These are phyloP conservation scores for Stenocarpella maydis DNA, from an alignment of 2,329 filamentous ascomycete species.

Conservation along the genomic window DNA sequence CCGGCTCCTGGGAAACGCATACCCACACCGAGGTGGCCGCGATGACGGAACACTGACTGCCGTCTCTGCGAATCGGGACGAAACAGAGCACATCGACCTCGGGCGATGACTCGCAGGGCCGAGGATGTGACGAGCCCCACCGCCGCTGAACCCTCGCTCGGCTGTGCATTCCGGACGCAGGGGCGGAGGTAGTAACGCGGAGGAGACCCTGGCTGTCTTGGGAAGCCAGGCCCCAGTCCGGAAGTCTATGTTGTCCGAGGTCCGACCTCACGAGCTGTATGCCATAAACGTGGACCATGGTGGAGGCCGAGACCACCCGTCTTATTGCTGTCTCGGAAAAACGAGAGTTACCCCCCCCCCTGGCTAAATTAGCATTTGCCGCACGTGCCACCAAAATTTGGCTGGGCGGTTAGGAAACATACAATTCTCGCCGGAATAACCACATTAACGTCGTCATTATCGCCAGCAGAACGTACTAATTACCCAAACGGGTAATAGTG, in stretches of 20 bases:
- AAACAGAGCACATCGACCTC: constrained; percentile 5
- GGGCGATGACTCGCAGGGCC: not conserved
- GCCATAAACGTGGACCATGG: not conserved
- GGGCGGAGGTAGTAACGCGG: not conserved
- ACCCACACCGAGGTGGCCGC: constrained; percentile 5
- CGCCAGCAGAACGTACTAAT: too few relatives aligned
- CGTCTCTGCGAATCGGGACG: not conserved
- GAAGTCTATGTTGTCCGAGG: constrained; percentile 6
- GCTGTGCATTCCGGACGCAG: not conserved
- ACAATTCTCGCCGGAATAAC: too few relatives aligned
- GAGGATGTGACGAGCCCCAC: not conserved
- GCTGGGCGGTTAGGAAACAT: too few relatives aligned
- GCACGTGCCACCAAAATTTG: too few relatives aligned
- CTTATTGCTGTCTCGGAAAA: too few relatives aligned
- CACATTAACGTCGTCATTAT: too few relatives aligned
- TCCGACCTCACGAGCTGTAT: not conserved
- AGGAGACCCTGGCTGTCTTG: not conserved
- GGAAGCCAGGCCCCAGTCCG: constrained; percentile 1
- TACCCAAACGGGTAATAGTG: too few relatives aligned
- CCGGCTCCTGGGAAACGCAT: not conserved
- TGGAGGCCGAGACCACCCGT: not conserved
- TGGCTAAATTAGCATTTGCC: too few relatives aligned
- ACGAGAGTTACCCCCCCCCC: too few relatives aligned
- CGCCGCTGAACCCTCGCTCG: not conserved
- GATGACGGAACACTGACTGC: not conserved